Conservation (phyloP, 2,329 filamentous ascomycete genomes). For the Byssoonygena ceratinophila region DNA sequence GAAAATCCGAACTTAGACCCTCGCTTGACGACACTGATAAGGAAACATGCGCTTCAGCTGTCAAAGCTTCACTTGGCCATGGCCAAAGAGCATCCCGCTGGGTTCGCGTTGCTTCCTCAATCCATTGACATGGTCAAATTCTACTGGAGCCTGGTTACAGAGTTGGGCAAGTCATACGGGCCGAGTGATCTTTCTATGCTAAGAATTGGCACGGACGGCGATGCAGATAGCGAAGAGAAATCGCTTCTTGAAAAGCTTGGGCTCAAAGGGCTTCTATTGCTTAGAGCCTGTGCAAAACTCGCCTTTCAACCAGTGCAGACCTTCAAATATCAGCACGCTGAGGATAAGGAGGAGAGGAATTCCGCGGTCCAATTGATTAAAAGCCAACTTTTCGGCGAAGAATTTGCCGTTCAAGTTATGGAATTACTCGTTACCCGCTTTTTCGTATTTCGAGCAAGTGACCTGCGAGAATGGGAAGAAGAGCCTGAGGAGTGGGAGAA, state of each 20-base stretch:
- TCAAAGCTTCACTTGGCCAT: slow-evolving; percentile 86
- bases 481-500: slow-evolving; percentile 94
- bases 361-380: slow-evolving; percentile 60
- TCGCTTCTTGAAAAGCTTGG: slow-evolving; percentile 66
- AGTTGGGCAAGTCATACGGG: slow-evolving; percentile 60
- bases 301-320: slow-evolving; percentile 69
- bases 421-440: slow-evolving; percentile 76
- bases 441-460: slow-evolving; percentile 73
- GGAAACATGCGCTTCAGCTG: slow-evolving; percentile 79
- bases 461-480: slow-evolving; percentile 85
- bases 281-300: slow-evolving; percentile 75
- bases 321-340: slow-evolving; percentile 68
- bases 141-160: slow-evolving; percentile 74
- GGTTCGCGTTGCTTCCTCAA: slow-evolving; percentile 72
- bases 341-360: slow-evolving; percentile 66
- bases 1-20: slow-evolving; percentile 45
- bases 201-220: slow-evolving; percentile 35
- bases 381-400: slow-evolving; percentile 60
- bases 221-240: slow-evolving; percentile 39
- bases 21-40: slow-evolving; percentile 52
- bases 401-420: slow-evolving; percentile 70
- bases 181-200: slow-evolving; percentile 23
- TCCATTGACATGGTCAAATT: slow-evolving; percentile 65
- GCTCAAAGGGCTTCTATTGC: slow-evolving; percentile 69
- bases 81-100: slow-evolving; percentile 65